phyloP scores from a whole-genome alignment of 371 early-diverging fungal genomes.

The Apophysomyces sp. region DNA sequence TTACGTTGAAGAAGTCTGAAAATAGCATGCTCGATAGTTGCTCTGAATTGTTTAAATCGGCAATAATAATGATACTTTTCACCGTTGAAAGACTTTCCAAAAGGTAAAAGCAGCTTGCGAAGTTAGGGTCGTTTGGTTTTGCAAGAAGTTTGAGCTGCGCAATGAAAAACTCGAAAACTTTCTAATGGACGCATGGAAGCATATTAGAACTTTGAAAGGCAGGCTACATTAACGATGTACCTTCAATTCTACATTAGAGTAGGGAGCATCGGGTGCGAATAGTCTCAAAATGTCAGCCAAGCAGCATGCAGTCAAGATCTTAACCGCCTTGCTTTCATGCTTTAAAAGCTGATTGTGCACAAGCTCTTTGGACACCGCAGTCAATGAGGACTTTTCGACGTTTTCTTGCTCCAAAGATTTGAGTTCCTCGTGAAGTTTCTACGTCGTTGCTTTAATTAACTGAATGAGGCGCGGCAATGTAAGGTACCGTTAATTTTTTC shows the following conservation, averaged over 20 bases:
- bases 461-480: neutral
- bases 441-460: neutral
- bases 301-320: slow-evolving; percentile 81
- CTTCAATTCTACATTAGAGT: slow-evolving; percentile 67
- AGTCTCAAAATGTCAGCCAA: slow-evolving; percentile 89
- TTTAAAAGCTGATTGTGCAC: slow-evolving; percentile 61
- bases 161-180: slow-evolving; percentile 80
- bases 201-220: too few relatives aligned
- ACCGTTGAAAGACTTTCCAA: slow-evolving; percentile 86
- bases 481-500: neutral
- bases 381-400: slow-evolving; percentile 51
- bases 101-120: slow-evolving; percentile 74
- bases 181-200: slow-evolving; percentile 34
- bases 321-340: slow-evolving; percentile 82
- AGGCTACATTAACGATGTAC: slow-evolving; percentile 37
- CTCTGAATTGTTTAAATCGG: slow-evolving; percentile 33
- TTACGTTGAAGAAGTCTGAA: slow-evolving; percentile 5
- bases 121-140: slow-evolving; percentile 59
- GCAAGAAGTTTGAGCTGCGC: slow-evolving; percentile 67
- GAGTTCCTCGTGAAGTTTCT: slow-evolving; percentile 34
- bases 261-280: slow-evolving; percentile 93
- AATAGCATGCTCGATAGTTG: slow-evolving; percentile 25
- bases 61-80: slow-evolving; percentile 76
- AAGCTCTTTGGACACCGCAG: slow-evolving; percentile 67
- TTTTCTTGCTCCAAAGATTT: slow-evolving; percentile 31